Evolutionary conservation across 2,329 filamentous ascomycete genomes (phyloP).

Genomic region (Trichoderma asperellum): DNA sequence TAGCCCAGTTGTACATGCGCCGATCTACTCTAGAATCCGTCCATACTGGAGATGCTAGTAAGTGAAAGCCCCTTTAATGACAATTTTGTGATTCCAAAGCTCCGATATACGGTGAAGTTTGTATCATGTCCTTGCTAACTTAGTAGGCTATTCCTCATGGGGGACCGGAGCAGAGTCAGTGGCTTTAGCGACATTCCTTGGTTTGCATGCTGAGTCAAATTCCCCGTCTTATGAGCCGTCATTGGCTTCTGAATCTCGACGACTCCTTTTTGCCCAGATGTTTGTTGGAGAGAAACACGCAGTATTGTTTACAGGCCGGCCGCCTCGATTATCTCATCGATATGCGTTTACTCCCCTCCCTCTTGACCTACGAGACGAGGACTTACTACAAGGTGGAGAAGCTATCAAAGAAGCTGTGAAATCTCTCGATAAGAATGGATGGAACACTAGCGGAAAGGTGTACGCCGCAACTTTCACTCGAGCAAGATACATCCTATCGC

Average conservation of each 20-base stretch:
- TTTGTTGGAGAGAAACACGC: conserved; percentile 55
- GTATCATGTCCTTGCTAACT: neutral
- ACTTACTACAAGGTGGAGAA: conserved; percentile 50
- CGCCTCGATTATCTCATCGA: conserved; percentile 55
- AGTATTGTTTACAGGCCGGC: conserved; percentile 58
- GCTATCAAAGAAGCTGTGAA: conserved; percentile 30
- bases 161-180: conserved; percentile 44
- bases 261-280: conserved; percentile 42
- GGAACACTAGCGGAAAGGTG: conserved; percentile 52
- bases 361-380: conserved; percentile 56
- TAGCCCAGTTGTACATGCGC: conserved; percentile 45
- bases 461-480: conserved; percentile 51
- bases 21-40: conserved; percentile 44
- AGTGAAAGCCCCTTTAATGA: conserved; percentile 31
- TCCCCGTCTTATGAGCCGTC: conserved; percentile 39
- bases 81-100: neutral
- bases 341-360: conserved; percentile 59
- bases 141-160: conserved; percentile 45
- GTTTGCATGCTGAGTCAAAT: conserved; percentile 39
- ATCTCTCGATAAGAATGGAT: conserved; percentile 53
- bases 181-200: conserved; percentile 44
- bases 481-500: conserved; percentile 52
- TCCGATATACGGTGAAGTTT: neutral
- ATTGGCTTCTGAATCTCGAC: conserved; percentile 41
- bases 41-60: conserved; percentile 47